Conservation (phyloP, 2,329 filamentous ascomycete genomes). For the Beauveria caledonica region DNA sequence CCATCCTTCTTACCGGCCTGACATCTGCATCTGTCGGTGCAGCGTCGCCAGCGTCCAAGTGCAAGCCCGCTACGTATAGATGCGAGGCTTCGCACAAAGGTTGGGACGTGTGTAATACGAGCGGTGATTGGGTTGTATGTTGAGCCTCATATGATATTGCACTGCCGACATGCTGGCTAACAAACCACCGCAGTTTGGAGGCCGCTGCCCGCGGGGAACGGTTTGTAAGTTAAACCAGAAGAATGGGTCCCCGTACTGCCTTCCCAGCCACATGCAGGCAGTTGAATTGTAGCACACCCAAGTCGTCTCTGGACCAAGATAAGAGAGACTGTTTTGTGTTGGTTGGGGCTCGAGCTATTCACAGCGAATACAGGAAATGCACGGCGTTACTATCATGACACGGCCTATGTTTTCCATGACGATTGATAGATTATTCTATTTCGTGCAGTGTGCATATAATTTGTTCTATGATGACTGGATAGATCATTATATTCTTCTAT, state of each 20-base stretch:
- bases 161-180: neutral
- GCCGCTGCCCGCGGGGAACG: neutral
- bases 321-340: too few species aligned
- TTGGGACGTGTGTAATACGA: neutral
- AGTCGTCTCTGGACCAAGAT: too few species aligned
- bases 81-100: neutral
- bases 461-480: too few species aligned
- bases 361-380: too few species aligned
- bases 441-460: too few species aligned
- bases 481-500: neutral
- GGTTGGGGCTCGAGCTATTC: too few species aligned
- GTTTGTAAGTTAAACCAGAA: neutral
- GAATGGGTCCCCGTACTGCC: neutral
- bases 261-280: fast-evolving
- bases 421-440: too few species aligned
- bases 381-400: too few species aligned
- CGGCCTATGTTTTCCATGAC: too few species aligned
- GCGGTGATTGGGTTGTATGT: neutral
- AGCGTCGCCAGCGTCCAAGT: neutral
- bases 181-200: neutral
- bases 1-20: too few species aligned
- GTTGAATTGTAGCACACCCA: too few species aligned
- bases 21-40: neutral
- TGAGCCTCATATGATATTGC: too few species aligned
- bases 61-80: neutral